Base-by-base conservation (phyloP, 2,329 filamentous ascomycete genomes). In the Penicillium brasilianum region DNA sequence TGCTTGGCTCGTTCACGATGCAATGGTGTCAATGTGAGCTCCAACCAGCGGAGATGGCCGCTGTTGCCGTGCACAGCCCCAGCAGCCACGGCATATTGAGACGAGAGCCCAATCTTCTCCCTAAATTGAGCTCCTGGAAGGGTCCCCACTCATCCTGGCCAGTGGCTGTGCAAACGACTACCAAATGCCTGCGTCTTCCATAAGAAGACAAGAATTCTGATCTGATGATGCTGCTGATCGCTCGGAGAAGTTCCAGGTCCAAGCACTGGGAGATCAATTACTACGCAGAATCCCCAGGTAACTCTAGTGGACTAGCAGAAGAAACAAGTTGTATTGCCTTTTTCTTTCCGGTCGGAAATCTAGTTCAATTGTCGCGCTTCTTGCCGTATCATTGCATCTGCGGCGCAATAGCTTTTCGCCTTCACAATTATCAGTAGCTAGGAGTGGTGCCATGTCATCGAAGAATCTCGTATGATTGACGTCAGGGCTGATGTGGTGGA, bases 401-500 rank as follows among this genome's bases (percentile, higher is more conserved):
- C 48, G 18, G 48, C 48, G 48, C 28, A 34, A 34, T 20, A 32
- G 30, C 2, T 6, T 36, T 53, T 39, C 8, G 34, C 48, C 48
- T 50, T 18, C 18, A 28, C 28, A 18, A 28, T 25, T 37, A 10
- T 28, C 18, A n/a, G n/a, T 18, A 41, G 37, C 8, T 22, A 25
- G 28, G 52, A 34, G 41, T 60, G 58, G 52, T 56, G 58, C 58
- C 58, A 60, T 56, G 59, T 55, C 55, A 58, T 58, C 43, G 37
- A 43, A 4, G 44, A 28, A 41, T n/a, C 20, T 53, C 56, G 30
- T 53, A 43, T 39, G 16, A 43, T 52, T 64, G 61, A 64, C 61
- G 61, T 64, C 61, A 64, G 55, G 55, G 51, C 50, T 61, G 61
- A 64, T 61, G 55, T 28, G 46, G 46, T 56, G 57, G 41, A 57